A percentile compares a stretch with the other conserved stretches of the same genome.
Evolutionary conservation across 2,329 filamentous ascomycete species (phyloP).

Genomic region (Alternaria postmessia): DNA sequence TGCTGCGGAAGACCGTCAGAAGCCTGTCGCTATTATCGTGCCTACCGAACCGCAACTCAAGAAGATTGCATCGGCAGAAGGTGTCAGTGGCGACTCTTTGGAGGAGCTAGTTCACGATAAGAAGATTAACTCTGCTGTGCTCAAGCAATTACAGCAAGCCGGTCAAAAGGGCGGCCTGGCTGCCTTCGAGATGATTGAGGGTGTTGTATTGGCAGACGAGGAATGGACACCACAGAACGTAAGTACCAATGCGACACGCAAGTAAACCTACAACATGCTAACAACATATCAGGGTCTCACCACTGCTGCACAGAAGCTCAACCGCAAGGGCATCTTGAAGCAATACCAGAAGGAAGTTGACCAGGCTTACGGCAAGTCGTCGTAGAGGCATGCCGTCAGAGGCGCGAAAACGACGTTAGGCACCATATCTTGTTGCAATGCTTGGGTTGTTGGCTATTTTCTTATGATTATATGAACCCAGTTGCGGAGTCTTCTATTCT

Average conservation of each 20-base stretch:
- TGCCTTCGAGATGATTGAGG: conserved; percentile 77
- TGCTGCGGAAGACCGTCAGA: conserved; percentile 75
- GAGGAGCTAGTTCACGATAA: conserved; percentile 74
- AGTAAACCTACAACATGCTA: conserved; percentile 19
- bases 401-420: background rate
- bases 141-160: conserved; percentile 73
- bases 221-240: conserved; percentile 89
- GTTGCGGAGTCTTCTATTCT: background rate
- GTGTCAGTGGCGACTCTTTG: conserved; percentile 69
- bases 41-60: conserved; percentile 65
- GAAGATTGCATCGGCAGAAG: conserved; percentile 63
- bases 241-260: conserved; percentile 54
- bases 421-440: background rate
- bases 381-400: background rate
- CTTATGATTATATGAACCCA: background rate
- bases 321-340: conserved; percentile 59
- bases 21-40: conserved; percentile 83
- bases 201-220: conserved; percentile 80
- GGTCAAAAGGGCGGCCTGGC: conserved; percentile 72
- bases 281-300: conserved; percentile 53
- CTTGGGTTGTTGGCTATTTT: background rate
- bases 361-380: conserved; percentile 51
- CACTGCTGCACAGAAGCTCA: conserved; percentile 63
- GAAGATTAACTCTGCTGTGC: conserved; percentile 69
- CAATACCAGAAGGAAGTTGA: conserved; percentile 62